A percentile compares a stretch with the other conserved stretches of the same genome.
Evolutionary conservation across 176 grass and related monocot genomes (phyloP).

Genomic region (Triticum monococcum): DNA sequence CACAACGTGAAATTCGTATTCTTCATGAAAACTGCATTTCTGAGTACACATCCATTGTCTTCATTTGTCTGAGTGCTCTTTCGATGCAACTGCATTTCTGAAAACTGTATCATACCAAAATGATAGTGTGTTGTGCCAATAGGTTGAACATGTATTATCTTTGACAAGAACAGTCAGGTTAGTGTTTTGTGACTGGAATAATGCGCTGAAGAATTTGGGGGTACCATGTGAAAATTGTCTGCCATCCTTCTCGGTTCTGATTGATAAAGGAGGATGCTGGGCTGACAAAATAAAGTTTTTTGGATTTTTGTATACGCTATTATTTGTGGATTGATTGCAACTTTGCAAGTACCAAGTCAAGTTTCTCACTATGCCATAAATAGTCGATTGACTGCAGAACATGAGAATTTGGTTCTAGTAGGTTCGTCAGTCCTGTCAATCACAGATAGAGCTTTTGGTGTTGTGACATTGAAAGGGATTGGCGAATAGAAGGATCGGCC

Average conservation of each 20-base stretch:
- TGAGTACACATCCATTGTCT: neutral
- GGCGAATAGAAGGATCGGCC: neutral
- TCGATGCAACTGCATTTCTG: neutral
- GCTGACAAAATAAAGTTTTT: neutral
- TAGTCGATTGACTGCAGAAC: neutral
- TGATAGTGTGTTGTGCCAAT: conserved; percentile 18
- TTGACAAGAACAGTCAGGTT: neutral
- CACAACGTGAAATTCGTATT: conserved; percentile 53
- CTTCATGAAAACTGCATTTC: neutral
- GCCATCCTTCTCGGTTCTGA: neutral
- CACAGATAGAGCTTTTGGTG: neutral
- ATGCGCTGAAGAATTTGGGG: neutral
- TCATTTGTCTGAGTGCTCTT: conserved; percentile 11
- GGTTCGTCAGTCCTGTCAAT: neutral
- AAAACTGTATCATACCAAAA: conserved; percentile 2
- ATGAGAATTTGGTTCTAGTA: neutral
- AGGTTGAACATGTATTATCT: conserved; percentile 1
- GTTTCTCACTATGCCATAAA: neutral
- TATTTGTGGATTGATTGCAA: neutral
- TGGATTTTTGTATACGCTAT: neutral
- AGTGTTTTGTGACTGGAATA: conserved; percentile 4
- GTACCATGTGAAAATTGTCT: neutral
- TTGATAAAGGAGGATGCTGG: neutral
- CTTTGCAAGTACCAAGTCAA: neutral
- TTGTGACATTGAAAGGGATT: neutral